Base-by-base conservation (phyloP, 2,329 filamentous ascomycete species). In the Cadophora sp. region DNA sequence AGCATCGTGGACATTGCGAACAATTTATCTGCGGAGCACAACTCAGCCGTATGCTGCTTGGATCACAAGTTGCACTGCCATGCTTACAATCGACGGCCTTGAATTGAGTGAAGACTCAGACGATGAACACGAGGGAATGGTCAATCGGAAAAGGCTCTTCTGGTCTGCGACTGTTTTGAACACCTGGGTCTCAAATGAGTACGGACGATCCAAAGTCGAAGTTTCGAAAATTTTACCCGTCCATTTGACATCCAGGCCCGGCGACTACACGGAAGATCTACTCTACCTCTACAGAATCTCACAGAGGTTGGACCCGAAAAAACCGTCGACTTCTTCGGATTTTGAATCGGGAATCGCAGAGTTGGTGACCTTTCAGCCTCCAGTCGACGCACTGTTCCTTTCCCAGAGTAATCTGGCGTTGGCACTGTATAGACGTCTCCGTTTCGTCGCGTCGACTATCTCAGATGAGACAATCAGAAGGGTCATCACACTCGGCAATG, bases 171-270 rank as follows among this genome's bases (percentile, higher is more conserved):
- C 62, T 46, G 50, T 64, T 8, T 24, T 64, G 16, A 64, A 64
- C 26, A 64, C 62, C 19, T 64, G 62, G 62, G 62, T 64, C 4
- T 64, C 62, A n/a, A 64, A 58, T 29, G 51, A 56, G 26, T 64
- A 64, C 19, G 62, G 62, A 9, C 51, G 62, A 16, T 58, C 62
- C 3, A 64, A 58, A 34, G 62, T 64, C 11, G 62, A 64, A 31
- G 24, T 64, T 22, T 46, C 34, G 4, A 64, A 64, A n/a, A 51
- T 19, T 1, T 22, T 64, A 24, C 51, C 50, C 4, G 24, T 51
- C 48, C 62, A 64, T 8, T 58, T 64, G 27, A 14, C 24, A 8
- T 48, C 51, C 7, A n/a, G 62, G 58, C 26, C 62, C 6, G 62
- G 62, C n/a, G 62, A 56, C 51, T 64, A 46, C n/a, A 64, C 62